Evolutionary conservation across 2,329 filamentous ascomycete genomes (phyloP).

Genomic region (Falciphora oryzae): DNA sequence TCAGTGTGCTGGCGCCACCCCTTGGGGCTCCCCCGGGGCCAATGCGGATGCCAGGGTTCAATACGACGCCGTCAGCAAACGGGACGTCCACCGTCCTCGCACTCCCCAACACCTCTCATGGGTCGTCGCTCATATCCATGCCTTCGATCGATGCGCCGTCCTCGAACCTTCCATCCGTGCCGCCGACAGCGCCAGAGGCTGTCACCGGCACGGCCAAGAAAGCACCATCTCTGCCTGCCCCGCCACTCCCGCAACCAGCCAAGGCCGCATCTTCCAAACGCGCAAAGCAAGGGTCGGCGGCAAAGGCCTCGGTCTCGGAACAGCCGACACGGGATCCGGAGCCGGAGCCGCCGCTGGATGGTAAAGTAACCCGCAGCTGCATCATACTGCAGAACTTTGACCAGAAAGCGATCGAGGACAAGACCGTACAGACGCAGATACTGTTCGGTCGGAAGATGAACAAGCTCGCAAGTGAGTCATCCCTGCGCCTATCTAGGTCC

Average conservation of each 20-base stretch:
- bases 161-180: not conserved
- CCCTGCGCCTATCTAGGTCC: not conserved
- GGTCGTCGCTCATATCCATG: conserved; percentile 19
- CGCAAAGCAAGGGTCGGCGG: not conserved
- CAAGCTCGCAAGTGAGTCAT: conserved; percentile 45
- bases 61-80: conserved; percentile 10
- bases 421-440: conserved; percentile 51
- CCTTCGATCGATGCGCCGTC: not conserved
- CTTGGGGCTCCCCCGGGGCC: conserved; percentile 12
- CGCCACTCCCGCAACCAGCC: not conserved
- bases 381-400: conserved; percentile 57
- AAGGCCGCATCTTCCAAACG: not conserved
- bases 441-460: conserved; percentile 55
- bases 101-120: conserved; percentile 20
- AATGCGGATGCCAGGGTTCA: conserved; percentile 21
- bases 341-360: conserved; percentile 29
- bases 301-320: not conserved
- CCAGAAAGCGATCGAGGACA: conserved; percentile 49
- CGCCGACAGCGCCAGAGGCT: not conserved
- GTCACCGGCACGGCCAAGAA: not conserved
- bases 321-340: conserved; percentile 22
- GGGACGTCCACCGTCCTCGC: conserved; percentile 23
- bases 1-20: conserved; percentile 21
- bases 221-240: not conserved
- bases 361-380: conserved; percentile 51